Base-by-base conservation (phyloP, 306 rosid species). In the Hippophae rhamnoides region DNA sequence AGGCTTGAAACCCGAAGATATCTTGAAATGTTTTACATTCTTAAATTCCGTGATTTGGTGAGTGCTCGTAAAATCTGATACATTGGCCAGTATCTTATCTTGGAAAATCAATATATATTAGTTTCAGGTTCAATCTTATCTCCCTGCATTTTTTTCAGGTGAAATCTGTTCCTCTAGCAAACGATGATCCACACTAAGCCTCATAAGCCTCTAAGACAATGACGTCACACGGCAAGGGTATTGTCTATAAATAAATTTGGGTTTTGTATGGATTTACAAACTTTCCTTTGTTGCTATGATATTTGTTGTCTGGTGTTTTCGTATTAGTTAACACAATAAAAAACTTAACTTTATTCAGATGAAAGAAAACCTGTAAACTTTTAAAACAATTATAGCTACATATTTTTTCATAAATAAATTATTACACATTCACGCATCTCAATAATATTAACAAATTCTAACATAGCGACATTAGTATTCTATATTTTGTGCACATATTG, bases 1-100 rank as follows among this genome's bases (percentile, higher is more conserved):
- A 82, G 99, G 78, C 95, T 70, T 0, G 95, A 88, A 78, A 88
- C 90, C 25, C 86, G 90, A 6, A 74, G 94, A 41, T 92, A 92
- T 74, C 85, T 92, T 2, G 99, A 92, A 82, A 88, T 92, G 99
- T 88, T 92, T 82, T 88, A 88, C 78, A 82, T 85, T 62, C 93
- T 92, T 4, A 88, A 92, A 81, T 92, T 85, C 68, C 99, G 99
- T 18, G 82, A 72, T 75, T 68, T 92, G 96, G 99, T 88, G 69
- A 88, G 93, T 76, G 27, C 18, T 60, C 31, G 25, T 45, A 46
- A 46, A 45, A 46, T 9, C 13, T 46, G 5, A 46, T 9, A 10
- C 50, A 9, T 10, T 7, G 5, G 13, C 3, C 7, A 46, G 0
- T 10, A 9, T 46, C 5, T 46, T 46, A 8, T 46, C 9, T 48